phyloP scores from a whole-genome alignment of 2,329 filamentous ascomycete species.

The Fusarium guadeloupense region DNA sequence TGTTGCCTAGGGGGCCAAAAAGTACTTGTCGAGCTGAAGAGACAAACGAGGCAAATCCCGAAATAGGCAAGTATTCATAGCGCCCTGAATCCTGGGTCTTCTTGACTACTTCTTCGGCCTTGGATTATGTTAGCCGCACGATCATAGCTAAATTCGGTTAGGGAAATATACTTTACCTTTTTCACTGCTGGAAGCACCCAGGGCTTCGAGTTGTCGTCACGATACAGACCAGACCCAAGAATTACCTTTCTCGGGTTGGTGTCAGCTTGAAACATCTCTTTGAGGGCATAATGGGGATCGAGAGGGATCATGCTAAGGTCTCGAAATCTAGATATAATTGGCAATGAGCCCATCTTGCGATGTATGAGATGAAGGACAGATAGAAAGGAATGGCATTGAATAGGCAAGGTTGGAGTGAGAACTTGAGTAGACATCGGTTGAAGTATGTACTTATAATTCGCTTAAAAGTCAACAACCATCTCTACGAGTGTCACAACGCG shows the following conservation, averaged over 20 bases:
- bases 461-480: too few relatives aligned
- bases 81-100: constrained; percentile 78
- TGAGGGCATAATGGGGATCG: too few relatives aligned
- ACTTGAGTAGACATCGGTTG: too few relatives aligned
- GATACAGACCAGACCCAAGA: constrained; percentile 74
- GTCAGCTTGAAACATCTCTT: constrained; percentile 19
- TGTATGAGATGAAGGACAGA: too few relatives aligned
- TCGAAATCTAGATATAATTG: too few relatives aligned
- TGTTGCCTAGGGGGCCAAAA: constrained; percentile 19
- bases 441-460: too few relatives aligned
- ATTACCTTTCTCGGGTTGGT: constrained; percentile 48
- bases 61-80: constrained; percentile 94
- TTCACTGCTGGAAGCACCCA: constrained; percentile 92
- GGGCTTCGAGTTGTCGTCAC: constrained; percentile 88
- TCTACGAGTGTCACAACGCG: too few relatives aligned
- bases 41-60: constrained; percentile 77
- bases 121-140: constrained; percentile 3
- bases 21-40: constrained; percentile 40
- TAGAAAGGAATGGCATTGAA: too few relatives aligned
- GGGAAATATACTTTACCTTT: constrained; percentile 68
- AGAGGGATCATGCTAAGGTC: too few relatives aligned
- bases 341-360: too few relatives aligned
- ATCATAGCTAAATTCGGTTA: not conserved
- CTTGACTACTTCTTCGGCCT: constrained; percentile 87
- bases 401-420: too few relatives aligned